Base-by-base conservation (phyloP, 768 basidiomycete species). In the Mycena haematopus region DNA sequence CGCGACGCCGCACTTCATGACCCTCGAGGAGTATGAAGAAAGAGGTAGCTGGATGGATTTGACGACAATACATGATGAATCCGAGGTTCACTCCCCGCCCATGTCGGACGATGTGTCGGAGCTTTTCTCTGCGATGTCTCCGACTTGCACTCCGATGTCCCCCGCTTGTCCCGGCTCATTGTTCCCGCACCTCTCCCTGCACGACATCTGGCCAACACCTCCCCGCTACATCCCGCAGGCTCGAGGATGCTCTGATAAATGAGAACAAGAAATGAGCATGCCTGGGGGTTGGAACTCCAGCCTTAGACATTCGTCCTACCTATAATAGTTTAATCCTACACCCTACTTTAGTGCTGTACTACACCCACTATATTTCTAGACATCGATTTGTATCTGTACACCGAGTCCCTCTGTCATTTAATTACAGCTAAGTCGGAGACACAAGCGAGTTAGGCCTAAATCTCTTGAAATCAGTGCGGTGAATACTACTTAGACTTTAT, bases 21-120 rank as follows among this genome's bases (percentile, higher is more conserved):
- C 76, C n/a, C 65, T 83, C 40, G 80, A 78, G 52, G 78, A 83
- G 42, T 83, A 85, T 59, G 84, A 85, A 62, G 71, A 74, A 36
- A 69, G 65, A 55, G 84, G 83, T 2, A 84, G 84, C 61, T 84
- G 83, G 84, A 73, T 76, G n/a, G 70, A 75, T 54, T 58, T 52
- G 15, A 60, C 56, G 51, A 63, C 46, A n/a, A 17, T 50, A 7
- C 60, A 52, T 33, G 52, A 54, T 25, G 61, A 63, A 52, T 70
- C 62, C 35, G 62, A 62, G 57, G 49, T 67, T 27, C 53, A 50
- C 6, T 63, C 62, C 27, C 36, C 40, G 31, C 59, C 40, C 31
- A 10, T 56, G n/a, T 53, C 54, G 15, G 58, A 73, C 44, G 68
- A 67, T 52, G 45, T 62, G 35, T 58, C 68, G 15, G 65, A 67